Conservation (phyloP, 2,329 filamentous ascomycete genomes). For the Venturia pyrina region DNA sequence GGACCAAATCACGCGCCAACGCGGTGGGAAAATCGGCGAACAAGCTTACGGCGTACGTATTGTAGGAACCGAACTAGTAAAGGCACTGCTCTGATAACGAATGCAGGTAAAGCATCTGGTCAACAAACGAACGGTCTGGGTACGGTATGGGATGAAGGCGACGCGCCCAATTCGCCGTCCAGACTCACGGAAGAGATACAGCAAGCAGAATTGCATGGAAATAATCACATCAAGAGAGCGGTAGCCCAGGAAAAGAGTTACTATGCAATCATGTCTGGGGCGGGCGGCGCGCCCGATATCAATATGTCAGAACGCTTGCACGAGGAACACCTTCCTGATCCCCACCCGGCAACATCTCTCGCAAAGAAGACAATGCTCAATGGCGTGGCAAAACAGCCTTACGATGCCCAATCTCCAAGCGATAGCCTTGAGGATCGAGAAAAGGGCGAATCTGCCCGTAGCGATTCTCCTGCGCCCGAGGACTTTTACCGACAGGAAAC, state of each 20-base stretch:
- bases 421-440: neutral
- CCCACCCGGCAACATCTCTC: neutral
- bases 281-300: neutral
- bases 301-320: neutral
- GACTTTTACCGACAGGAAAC: neutral
- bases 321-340: neutral
- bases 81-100: neutral
- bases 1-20: conserved; percentile 7
- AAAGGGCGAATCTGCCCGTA: neutral
- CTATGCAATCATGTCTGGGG: neutral
- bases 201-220: neutral
- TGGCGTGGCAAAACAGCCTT: neutral
- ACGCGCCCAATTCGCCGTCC: neutral
- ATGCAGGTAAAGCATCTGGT: neutral
- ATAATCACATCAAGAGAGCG: neutral
- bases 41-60: neutral
- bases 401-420: neutral
- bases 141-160: neutral
- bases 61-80: neutral
- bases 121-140: neutral
- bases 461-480: neutral
- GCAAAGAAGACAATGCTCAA: neutral
- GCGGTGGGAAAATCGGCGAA: conserved; percentile 10
- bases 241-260: neutral
- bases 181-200: neutral